phyloP scores from a whole-genome alignment of 352 stramenopile species.

The Hyaloperonospora brassicae region DNA sequence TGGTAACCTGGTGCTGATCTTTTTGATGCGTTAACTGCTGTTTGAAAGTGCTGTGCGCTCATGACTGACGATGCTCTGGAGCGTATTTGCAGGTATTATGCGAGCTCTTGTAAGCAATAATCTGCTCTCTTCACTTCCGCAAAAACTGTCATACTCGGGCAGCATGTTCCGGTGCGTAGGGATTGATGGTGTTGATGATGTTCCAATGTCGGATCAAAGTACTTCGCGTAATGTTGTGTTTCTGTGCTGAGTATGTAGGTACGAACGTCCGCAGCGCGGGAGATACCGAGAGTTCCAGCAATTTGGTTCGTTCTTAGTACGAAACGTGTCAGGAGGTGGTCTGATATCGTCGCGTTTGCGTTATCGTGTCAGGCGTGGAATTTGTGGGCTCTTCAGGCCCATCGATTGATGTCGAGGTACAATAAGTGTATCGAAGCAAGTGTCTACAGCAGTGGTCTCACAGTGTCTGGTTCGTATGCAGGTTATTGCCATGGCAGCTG shows the following conservation, averaged over 20 bases:
- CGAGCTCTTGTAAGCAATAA: constrained; percentile 76
- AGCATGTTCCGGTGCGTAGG: constrained; percentile 79
- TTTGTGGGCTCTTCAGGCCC: constrained; percentile 70
- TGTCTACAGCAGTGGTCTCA: background rate
- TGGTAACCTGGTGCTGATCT: constrained; percentile 21
- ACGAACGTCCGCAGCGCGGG: constrained; percentile 79
- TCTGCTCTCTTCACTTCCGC: constrained; percentile 55
- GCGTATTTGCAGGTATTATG: constrained; percentile 44
- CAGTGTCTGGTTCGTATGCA: constrained; percentile 10
- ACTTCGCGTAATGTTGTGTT: background rate
- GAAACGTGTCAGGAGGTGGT: background rate
- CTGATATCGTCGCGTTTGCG: constrained; percentile 3
- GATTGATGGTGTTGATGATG: background rate
- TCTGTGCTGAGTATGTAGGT: constrained; percentile 30
- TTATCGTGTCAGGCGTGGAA: constrained; percentile 47
- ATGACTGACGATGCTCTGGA: background rate
- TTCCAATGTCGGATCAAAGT: background rate
- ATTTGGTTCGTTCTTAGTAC: constrained; percentile 42
- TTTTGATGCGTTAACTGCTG: background rate
- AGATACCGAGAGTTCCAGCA: constrained; percentile 86
- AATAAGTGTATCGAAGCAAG: background rate
- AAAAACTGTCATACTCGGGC: constrained; percentile 78
- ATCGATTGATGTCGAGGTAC: constrained; percentile 74
- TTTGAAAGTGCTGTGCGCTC: background rate
- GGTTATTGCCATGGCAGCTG: constrained; percentile 73